Evolutionary conservation across 306 rosid species (phyloP).

Genomic region (Prunus kanzakura): DNA sequence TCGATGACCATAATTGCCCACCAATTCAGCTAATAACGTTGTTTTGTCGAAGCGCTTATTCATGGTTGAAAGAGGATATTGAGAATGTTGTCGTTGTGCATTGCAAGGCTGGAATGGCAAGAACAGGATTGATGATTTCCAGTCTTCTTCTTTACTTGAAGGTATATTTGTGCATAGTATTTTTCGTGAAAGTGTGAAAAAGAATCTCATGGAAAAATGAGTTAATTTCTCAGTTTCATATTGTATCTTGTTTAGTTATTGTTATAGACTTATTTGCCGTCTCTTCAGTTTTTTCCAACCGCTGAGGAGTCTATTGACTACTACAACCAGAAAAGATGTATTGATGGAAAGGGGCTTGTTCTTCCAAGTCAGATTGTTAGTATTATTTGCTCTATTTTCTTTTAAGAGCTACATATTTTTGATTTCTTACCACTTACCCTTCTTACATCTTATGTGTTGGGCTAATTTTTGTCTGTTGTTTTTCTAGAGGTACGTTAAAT

Average conservation of each 20-base stretch:
- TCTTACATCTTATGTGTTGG: neutral
- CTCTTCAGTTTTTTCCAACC: slow-evolving; percentile 87
- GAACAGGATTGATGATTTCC: slow-evolving; percentile 98
- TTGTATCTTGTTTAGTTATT: slow-evolving; percentile 12
- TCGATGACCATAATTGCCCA: slow-evolving; percentile 96
- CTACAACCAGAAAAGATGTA: slow-evolving; percentile 94
- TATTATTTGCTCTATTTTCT: slow-evolving; percentile 23
- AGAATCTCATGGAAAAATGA: slow-evolving; percentile 11
- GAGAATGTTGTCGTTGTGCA: slow-evolving; percentile 99
- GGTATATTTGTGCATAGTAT: slow-evolving; percentile 38
- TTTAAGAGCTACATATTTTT: slow-evolving; percentile 14
- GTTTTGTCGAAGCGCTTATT: slow-evolving; percentile 94
- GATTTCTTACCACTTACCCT: slow-evolving; percentile 8
- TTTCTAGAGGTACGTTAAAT: slow-evolving; percentile 81
- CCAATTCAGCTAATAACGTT: slow-evolving; percentile 75
- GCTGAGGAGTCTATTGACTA: slow-evolving; percentile 96
- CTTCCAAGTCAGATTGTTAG: slow-evolving; percentile 99
- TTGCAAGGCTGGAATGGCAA: slow-evolving; percentile 98
- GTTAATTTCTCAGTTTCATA: slow-evolving; percentile 5
- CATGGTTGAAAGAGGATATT: slow-evolving; percentile 95
- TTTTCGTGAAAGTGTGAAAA: slow-evolving; percentile 22
- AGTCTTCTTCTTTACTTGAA: slow-evolving; percentile 89
- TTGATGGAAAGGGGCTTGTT: slow-evolving; percentile 92
- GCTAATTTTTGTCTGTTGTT: slow-evolving; percentile 12
- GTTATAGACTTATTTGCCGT: slow-evolving; percentile 13